Evolutionary conservation across 305 asterid genomes (phyloP).

Genomic region (Fraxinus dipetala): DNA sequence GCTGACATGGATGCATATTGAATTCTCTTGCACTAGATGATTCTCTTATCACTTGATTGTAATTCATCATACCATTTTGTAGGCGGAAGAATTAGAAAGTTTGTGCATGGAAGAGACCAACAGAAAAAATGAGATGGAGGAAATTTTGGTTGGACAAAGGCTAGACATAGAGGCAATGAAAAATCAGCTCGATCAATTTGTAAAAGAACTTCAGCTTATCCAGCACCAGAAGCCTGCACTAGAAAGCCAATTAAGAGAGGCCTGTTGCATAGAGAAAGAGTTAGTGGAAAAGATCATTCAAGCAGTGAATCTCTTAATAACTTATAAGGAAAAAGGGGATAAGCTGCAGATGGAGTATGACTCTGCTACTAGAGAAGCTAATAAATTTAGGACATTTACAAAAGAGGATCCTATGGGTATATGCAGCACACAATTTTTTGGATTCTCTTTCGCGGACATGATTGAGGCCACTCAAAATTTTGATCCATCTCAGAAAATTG

Average conservation of each 20-base stretch:
- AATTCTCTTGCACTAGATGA: constrained; percentile 15
- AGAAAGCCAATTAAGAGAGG: constrained; percentile 56
- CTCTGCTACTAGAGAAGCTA: constrained; percentile 49
- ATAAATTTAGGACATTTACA: constrained; percentile 39
- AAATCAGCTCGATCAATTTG: constrained; percentile 39
- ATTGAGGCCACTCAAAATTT: constrained; percentile 72
- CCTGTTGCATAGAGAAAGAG: constrained; percentile 61
- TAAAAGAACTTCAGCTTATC: constrained; percentile 48
- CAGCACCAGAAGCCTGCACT: constrained; percentile 51
- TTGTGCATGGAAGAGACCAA: constrained; percentile 45
- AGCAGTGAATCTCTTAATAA: constrained; percentile 76
- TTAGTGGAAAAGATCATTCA: constrained; percentile 81
- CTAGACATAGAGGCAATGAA: constrained; percentile 55
- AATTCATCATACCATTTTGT: constrained; percentile 27
- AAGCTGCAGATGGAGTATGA: constrained; percentile 61
- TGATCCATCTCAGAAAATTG: constrained; percentile 68
- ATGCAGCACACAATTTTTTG: constrained; percentile 43
- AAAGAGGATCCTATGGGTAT: constrained; percentile 39
- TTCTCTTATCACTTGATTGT: constrained; percentile 20
- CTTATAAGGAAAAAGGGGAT: constrained; percentile 70
- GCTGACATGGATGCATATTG: constrained; percentile 17
- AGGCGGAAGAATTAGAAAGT: constrained; percentile 63
- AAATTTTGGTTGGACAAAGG: constrained; percentile 39
- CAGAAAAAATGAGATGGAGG: constrained; percentile 49
- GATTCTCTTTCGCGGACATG: constrained; percentile 64